Evolutionary conservation across 192 early-diverging fungal genomes (phyloP), one percentile per base, ranked within the genome.

Genomic region (Helicostylum pulchrum): DNA sequence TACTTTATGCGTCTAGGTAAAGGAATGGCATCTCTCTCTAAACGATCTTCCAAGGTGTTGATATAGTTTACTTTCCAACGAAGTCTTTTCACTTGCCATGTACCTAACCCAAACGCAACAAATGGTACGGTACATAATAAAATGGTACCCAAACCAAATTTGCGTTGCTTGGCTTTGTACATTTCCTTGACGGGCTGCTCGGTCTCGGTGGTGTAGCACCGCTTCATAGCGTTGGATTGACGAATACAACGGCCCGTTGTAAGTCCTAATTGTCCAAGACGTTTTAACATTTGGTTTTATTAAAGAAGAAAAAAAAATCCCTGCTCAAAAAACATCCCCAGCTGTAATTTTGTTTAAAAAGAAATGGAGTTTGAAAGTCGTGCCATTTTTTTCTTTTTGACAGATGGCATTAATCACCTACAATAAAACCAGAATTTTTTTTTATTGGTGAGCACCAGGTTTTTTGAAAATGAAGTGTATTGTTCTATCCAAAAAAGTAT

Each of bases 41-140:
- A 75, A 17, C 80, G 59, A 12, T 82, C 76, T 62, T 92, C 87
- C 58, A 87, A 77, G 36, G 83, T 77, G 44, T 92, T 84, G 50
- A 97, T 94, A 49, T 95, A 77, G 21, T 83, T 78, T 8, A 88
- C 77, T 79, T 97, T 97, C 93, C 93, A 97, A 47, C 85, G 83
- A 48, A 97, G 78, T 17, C 94, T 80, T 63, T 93, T 86, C 2
- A 90, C 82, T 72, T 97, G 94, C 94, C 94, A 94, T 8, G 86
- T 85, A 3, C 92, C 92, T 2, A 94, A 77, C 2, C 85, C 87
- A 77, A 92, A 86, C 0, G 85, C 79, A 53, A 81, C 72, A 43
- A 85, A 72, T 1, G 87, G 87, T 49, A 85, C 61, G 4, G 68
- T 73, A 51, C 71, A 78, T 2, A 82, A 61, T 0, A 81, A 23